Conservation (phyloP, 495 filamentous ascomycete genomes). For the Neurospora sp. region DNA sequence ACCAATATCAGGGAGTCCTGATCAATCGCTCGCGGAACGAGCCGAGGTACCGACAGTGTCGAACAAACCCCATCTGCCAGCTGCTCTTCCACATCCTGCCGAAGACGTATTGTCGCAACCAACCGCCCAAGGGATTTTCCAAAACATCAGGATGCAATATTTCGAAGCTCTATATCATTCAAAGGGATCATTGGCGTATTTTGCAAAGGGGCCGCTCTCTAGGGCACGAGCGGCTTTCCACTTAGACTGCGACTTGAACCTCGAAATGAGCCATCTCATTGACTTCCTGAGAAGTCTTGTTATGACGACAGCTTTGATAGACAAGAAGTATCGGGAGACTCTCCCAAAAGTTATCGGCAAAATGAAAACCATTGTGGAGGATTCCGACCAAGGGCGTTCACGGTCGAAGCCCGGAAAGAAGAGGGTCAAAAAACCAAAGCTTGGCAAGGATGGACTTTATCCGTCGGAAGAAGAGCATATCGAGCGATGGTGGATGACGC, state of each 20-base stretch:
- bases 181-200: slow-evolving; percentile 90
- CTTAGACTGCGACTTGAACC: slow-evolving; percentile 39
- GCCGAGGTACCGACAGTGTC: background rate
- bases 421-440: slow-evolving; percentile 58
- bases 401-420: slow-evolving; percentile 40
- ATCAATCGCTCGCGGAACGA: background rate
- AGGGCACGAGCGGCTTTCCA: slow-evolving; percentile 71
- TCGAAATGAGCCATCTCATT: slow-evolving; percentile 50
- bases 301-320: slow-evolving; percentile 62
- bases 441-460: slow-evolving; percentile 71
- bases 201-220: slow-evolving; percentile 92
- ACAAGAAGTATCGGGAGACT: slow-evolving; percentile 78
- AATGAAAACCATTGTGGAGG: slow-evolving; percentile 44
- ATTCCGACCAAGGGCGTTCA: slow-evolving; percentile 48
- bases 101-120: slow-evolving; percentile 32
- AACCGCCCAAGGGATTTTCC: slow-evolving; percentile 53
- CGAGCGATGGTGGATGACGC: slow-evolving; percentile 65
- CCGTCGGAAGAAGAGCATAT: slow-evolving; percentile 65
- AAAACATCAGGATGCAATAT: slow-evolving; percentile 67
- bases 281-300: slow-evolving; percentile 62
- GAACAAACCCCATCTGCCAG: background rate
- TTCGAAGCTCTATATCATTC: slow-evolving; percentile 84
- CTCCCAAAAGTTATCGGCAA: slow-evolving; percentile 57
- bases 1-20: background rate
- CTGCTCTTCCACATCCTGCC: background rate